Evolutionary conservation across 148 eudicot species (phyloP), one percentile per base, ranked within the genome.

Genomic region (Spergularia bocconei): DNA sequence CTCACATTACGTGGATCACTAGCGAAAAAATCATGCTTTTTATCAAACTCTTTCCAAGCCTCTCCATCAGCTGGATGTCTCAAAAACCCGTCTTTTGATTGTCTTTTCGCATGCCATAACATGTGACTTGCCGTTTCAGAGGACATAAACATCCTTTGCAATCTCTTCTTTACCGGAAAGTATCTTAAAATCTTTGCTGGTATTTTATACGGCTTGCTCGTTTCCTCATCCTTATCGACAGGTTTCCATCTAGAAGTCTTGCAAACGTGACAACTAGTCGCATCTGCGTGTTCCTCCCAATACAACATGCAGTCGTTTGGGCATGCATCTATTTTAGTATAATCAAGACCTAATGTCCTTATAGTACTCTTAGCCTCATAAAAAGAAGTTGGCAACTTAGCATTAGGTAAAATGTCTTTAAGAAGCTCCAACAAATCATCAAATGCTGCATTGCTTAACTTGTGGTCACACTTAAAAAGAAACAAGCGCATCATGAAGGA

Each of bases 51-150:
- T 0, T 14, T 53, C 47, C 73, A 70, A 53, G 61, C 47, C 23
- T 53, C 13, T 10, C 19, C 13, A 2, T 29, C 36, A 2, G 36
- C 36, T 29, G 61, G 47, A 16, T 70, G 61, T 25, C 13, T 15
- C 11, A 70, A 25, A 53, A 52, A 17, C 44, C 14, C 14, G 6
- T 8, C 25, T 4, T 20, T n/a, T 21, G 60, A 25, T 53, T 70
- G 51, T 56, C 73, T 50, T 19, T 19, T 71, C 1, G 63, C 53
- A 71, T 6, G 67, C 75, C 75, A 72, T 44, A 16, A 15, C 75
- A 71, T 70, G 41, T 70, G 16, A 21, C 17, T 23, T 21, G 73
- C 60, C 4, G 44, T 70, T 17, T 70, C 59, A 4, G n/a, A 12
- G 13, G 57, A 70, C 41, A 52, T 70, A 54, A 47, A 53, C 14